These are phyloP conservation scores for Acanthamoeba healyi DNA, from an alignment of 208 protist genomes.

Conservation along the genomic window DNA sequence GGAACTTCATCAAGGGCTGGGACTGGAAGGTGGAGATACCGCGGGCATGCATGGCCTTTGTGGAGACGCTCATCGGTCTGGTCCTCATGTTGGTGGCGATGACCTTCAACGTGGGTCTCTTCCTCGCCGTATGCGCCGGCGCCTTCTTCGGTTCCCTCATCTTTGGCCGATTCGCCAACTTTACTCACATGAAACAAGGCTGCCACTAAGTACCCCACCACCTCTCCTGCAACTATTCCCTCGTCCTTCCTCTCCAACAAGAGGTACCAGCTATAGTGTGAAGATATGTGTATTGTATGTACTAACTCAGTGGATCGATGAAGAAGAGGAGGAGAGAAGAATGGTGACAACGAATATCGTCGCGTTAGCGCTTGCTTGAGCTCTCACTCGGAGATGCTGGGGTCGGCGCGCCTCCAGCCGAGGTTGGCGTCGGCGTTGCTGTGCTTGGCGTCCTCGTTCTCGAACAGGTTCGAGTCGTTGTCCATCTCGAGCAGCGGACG, in stretches of 20 bases:
- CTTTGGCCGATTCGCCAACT: conserved; percentile 17
- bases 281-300: too few species aligned
- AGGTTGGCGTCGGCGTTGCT: background rate
- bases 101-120: conserved; percentile 60
- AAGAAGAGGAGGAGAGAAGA: too few species aligned
- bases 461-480: background rate
- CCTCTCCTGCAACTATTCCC: too few species aligned
- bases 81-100: conserved; percentile 66
- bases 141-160: background rate
- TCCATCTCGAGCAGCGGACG: background rate
- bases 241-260: too few species aligned
- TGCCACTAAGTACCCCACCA: too few species aligned
- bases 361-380: too few species aligned
- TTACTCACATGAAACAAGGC: background rate
- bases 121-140: conserved; percentile 8
- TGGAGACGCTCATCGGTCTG: background rate
- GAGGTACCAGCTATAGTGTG: too few species aligned
- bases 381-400: too few species aligned
- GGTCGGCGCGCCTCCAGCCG: background rate
- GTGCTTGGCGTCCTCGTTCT: background rate
- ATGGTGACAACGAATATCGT: too few species aligned
- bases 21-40: background rate
- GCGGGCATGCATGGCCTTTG: background rate
- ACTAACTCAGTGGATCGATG: too few species aligned
- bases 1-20: conserved; percentile 18